Base-by-base conservation (phyloP, 2,329 filamentous ascomycete genomes). In the Chrysoporthe cubensis region DNA sequence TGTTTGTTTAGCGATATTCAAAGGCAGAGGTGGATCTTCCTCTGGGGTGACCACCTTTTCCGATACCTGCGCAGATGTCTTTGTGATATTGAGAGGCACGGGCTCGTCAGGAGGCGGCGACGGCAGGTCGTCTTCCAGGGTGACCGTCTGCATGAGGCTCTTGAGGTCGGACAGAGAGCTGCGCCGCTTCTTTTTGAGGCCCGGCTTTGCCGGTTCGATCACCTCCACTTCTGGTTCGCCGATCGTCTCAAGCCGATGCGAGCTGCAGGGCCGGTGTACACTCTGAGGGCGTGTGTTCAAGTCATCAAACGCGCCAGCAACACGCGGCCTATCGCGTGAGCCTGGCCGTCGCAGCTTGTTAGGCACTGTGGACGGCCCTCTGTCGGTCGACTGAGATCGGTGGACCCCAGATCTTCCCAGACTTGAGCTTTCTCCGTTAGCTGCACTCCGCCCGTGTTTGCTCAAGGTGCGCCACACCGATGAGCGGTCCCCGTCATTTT, bases 161-260 rank as follows among this genome's bases (percentile, higher is more conserved):
- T 70, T 91, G 60, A 98, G 84, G 77, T 98, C 95, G 4, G 94
- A 97, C 54, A 98, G 81, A 37, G 94, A 97, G 80, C 94, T 97
- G 76, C 95, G 90, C 66, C 95, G 87, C 82, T 97, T 97, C 81
- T 90, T 94, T 76, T 87, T 89, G 57, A 82, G 80, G 16, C 18
- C 44, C n/a, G 77, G 76, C 71, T 81, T 84, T 1, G 76, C 69
- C 43, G 73, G 70, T 4, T 76, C 71, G 9, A 73, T 71, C 5
- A 78, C 76, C 65, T 85, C 83, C 18, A 78, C 79, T 0, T 82
- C 81, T 1, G 87, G 87, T 73, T 88, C 87, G 18, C 86, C 86
- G 62, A 89, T 88, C 0, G 87, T 88, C 73, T 87, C 85, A n/a
- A 68, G 63, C 50, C 83, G 82, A 71, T 88, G 82, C 2, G 87